Evolutionary conservation across 768 basidiomycete species (phyloP), one percentile per base, ranked within the genome.

Genomic region (Mycena crocata): DNA sequence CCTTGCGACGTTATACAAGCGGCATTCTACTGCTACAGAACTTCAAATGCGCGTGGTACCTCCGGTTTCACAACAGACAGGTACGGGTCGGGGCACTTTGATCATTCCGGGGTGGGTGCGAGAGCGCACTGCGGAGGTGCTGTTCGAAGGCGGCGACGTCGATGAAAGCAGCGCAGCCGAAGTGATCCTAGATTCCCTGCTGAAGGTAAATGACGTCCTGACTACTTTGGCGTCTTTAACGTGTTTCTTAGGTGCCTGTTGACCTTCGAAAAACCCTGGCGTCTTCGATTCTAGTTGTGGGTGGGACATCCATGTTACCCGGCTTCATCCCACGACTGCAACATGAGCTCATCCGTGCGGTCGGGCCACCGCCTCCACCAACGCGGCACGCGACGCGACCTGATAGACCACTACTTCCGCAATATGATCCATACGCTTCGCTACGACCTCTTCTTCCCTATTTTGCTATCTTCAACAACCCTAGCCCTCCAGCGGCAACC

Each of bases 51-150:
- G 84, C 3, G 92, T 94, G 24, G 78, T 83, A 19, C 92, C 93
- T 31, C 91, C 93, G 9, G 74, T 79, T 3, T 81, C 86, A 15
- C 91, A 92, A 72, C 90, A 89, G 70, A 80, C 83, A 15, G 91
- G 92, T 1, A 91, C 91, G 1, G 93, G 93, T 3, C 81, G 85
- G 10, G 95, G 93, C 0, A 94, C 91, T 0, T 77, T 98, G 49
- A 83, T 93, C 48, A 87, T 99, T 46, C 97, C 97, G 1, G 97
- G 97, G 3, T 99, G 98, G 98, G 85, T 99, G 42, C 81, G 97
- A 45, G 97, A 99, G 76, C 85, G 96, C 17, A 92, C 92, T 1
- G 90, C 96, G 1, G 98, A 99, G 77, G 86, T 97, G 7, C 80
- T 98, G 13, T 98, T 98, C 67, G 93, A 94, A 74, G 90, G 91